Base-by-base conservation (phyloP, 108 stramenopile genomes). In the Heterococcus sp. region DNA sequence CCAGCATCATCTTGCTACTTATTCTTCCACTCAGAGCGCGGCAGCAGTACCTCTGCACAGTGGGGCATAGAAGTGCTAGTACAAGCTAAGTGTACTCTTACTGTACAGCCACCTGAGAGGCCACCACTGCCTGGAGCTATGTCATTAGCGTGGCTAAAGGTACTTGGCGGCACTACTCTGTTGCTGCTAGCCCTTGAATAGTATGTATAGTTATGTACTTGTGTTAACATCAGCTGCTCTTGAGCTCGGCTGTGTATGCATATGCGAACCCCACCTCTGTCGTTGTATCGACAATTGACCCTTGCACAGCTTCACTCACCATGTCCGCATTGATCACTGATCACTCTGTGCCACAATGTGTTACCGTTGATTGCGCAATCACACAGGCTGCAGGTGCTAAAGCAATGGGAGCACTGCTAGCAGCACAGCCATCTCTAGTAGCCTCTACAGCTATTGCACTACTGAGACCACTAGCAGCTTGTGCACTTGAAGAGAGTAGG, bases 51-150 rank as follows among this genome's bases (percentile, higher is more conserved):
- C n/a, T 27, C 37, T n/a, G 64, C 79, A 33, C 71, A 70, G 37
- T 81, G 79, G 79, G 79, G 79, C 28, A 73, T 81, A 71, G 58
- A 72, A 34, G 36, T 81, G 26, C 14, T n/a, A 21, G 79, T 72
- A 3, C 39, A 36, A 65, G 79, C 79, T 11, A 40, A 26, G 5
- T 81, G 79, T 66, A 39, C 65, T 35, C 72, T n/a, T 35, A 64
- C 65, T 36, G 66, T 28, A 21, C 65, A 40, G 31, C 79, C 79
- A 0, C 72, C 79, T 1, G 79, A 81, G 58, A 35, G 46, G 14
- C 14, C 46, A 21, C 46, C 46, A 21, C 46, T 58, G 46, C 46
- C 46, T 21, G 46, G 14, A 8, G 46, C 46, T 8, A 21, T 58
- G 14, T 21, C 46, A 8, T 21, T 58, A 8, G 46, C 46, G 46